phyloP scores from a whole-genome alignment of 306 rosid species.

The Trifolium repens region DNA sequence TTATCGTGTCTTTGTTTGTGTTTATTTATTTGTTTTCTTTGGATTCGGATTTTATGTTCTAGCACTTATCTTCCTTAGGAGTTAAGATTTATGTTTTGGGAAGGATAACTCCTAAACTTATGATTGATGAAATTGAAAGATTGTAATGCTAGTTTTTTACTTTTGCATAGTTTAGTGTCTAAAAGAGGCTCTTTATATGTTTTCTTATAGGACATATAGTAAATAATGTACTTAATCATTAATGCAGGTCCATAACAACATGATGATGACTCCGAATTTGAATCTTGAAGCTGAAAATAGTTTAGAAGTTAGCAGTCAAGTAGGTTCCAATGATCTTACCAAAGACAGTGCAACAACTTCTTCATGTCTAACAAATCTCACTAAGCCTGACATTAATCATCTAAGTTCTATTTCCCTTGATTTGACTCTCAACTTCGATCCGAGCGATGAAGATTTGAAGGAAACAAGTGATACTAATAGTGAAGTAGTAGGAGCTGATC shows the following conservation, averaged over 20 bases:
- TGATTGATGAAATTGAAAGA: neutral
- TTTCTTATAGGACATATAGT: neutral
- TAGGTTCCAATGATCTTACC: slow-evolving; percentile 54
- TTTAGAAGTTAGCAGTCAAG: slow-evolving; percentile 56
- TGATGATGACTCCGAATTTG: slow-evolving; percentile 58
- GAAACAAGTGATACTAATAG: slow-evolving; percentile 50
- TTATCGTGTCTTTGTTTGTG: neutral
- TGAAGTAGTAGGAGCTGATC: slow-evolving; percentile 43
- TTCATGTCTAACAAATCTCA: slow-evolving; percentile 55
- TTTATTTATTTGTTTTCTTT: neutral
- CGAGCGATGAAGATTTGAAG: slow-evolving; percentile 49
- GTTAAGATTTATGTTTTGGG: neutral
- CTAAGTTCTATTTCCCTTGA: slow-evolving; percentile 57
- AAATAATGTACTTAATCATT: slow-evolving; percentile 23
- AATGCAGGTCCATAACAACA: slow-evolving; percentile 47
- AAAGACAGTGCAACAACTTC: slow-evolving; percentile 59
- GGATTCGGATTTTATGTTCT: neutral
- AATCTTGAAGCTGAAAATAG: slow-evolving; percentile 63
- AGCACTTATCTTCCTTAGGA: neutral
- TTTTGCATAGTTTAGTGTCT: neutral
- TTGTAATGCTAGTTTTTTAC: slow-evolving; percentile 2
- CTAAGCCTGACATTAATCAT: slow-evolving; percentile 39
- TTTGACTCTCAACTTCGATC: slow-evolving; percentile 64
- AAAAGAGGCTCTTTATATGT: neutral
- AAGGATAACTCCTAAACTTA: neutral